A percentile compares a stretch with the other conserved stretches of the same genome.
phyloP scores from a whole-genome alignment of 352 stramenopile species.

The Globisporangium recalcitrans region DNA sequence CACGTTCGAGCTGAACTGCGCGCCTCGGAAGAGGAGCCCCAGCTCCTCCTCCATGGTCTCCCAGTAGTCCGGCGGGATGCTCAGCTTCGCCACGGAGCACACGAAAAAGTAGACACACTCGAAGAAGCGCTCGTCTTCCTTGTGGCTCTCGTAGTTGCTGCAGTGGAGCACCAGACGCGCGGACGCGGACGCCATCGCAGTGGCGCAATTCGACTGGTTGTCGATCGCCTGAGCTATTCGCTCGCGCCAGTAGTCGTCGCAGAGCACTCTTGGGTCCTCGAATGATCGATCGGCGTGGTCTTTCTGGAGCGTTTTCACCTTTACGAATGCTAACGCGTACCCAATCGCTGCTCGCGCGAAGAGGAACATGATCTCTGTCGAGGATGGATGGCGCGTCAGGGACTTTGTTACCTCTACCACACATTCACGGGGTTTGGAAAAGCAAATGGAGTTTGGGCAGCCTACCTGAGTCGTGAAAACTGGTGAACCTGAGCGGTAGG shows the following conservation, averaged over 20 bases:
- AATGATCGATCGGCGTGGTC: constrained; percentile 23
- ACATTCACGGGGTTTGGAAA: too few species aligned
- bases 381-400: too few species aligned
- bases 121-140: constrained; percentile 79
- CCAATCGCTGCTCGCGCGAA: constrained; percentile 61
- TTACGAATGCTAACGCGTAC: constrained; percentile 62
- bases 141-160: constrained; percentile 82
- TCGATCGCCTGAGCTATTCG: constrained; percentile 27
- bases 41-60: constrained; percentile 59
- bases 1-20: constrained; percentile 66
- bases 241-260: constrained; percentile 24
- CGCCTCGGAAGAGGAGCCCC: constrained; percentile 64
- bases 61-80: constrained; percentile 52
- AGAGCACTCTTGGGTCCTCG: constrained; percentile 22
- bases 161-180: constrained; percentile 70
- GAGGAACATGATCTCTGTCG: constrained; percentile 62
- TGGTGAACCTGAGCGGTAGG: constrained; percentile 62
- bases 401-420: neutral
- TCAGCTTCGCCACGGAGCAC: constrained; percentile 64
- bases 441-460: neutral
- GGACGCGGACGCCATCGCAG: constrained; percentile 46
- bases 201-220: constrained; percentile 25
- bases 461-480: constrained; percentile 54
- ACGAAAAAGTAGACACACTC: constrained; percentile 80
- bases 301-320: constrained; percentile 48